Evolutionary conservation across 2,329 filamentous ascomycete species (phyloP).

Genomic region (Paecilomyces formosus): DNA sequence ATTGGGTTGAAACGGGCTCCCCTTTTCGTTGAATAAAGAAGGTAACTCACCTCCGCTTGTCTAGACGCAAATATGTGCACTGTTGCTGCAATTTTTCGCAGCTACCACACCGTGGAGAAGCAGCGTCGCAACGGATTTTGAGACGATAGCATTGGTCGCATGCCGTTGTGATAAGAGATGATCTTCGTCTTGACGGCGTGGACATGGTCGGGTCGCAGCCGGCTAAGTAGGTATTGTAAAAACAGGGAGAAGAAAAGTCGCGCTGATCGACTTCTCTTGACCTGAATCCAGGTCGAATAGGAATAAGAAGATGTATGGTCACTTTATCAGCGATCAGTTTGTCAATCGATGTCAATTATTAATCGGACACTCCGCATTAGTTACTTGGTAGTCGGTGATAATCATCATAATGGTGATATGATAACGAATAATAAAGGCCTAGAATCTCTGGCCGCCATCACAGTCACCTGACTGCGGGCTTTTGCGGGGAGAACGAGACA

Average conservation of each 20-base stretch:
- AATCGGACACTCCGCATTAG: background rate
- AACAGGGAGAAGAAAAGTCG: background rate
- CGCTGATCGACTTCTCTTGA: background rate
- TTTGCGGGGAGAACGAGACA: background rate
- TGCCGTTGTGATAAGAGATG: constrained; percentile 6
- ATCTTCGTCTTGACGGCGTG: constrained; percentile 1
- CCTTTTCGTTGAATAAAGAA: background rate
- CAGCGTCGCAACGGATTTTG: constrained; percentile 10
- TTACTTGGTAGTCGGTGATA: background rate
- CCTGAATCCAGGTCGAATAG: background rate
- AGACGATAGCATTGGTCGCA: constrained; percentile 10
- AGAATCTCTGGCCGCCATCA: background rate
- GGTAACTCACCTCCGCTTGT: constrained; percentile 7
- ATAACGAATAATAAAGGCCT: background rate
- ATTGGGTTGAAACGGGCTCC: no score
- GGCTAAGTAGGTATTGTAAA: background rate
- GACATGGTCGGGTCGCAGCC: background rate
- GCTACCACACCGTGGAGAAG: constrained; percentile 7
- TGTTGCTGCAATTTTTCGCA: constrained; percentile 6
- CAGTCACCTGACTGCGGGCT: background rate
- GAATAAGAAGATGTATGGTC: background rate
- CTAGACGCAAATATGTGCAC: constrained; percentile 9
- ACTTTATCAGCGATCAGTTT: background rate
- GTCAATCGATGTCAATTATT: no score
- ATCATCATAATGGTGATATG: no score